A percentile compares a stretch with the other conserved stretches of the same genome.
These are phyloP conservation scores for Blastobotrys mokoenaii DNA, from an alignment of 805 yeast species.

Conservation along the genomic window DNA sequence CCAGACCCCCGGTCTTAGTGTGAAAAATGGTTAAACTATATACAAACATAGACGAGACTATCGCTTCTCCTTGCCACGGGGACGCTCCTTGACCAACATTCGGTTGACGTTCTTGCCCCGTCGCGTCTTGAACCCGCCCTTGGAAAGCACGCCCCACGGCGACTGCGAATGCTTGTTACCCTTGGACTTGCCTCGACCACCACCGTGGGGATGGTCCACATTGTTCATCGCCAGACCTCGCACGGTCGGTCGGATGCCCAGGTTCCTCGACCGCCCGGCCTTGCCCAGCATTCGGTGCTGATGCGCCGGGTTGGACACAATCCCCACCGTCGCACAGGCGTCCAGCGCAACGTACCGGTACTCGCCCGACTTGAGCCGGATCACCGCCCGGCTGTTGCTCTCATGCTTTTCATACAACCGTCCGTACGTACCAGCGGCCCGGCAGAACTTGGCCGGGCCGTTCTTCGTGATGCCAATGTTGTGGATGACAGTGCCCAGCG, in stretches of 20 bases:
- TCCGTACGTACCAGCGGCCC: slow-evolving; percentile 93
- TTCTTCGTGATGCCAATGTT: slow-evolving; percentile 69
- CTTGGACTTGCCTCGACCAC: slow-evolving; percentile 99
- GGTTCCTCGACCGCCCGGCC: slow-evolving; percentile 89
- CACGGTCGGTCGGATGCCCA: slow-evolving; percentile 89
- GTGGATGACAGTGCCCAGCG: slow-evolving; percentile 88
- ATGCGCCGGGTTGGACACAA: slow-evolving; percentile 88
- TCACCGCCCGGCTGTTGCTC: slow-evolving; percentile 60
- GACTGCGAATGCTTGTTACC: slow-evolving; percentile 89
- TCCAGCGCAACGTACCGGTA: slow-evolving; percentile 80
- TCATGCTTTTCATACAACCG: slow-evolving; percentile 74
- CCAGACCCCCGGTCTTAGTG: too few species aligned
- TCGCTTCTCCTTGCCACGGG: slow-evolving; percentile 51
- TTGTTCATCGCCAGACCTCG: slow-evolving; percentile 99
- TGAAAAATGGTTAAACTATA: not conserved
- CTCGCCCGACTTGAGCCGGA: slow-evolving; percentile 85
- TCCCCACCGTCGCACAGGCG: slow-evolving; percentile 90
- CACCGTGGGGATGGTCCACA: slow-evolving; percentile 97
- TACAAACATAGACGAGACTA: not conserved
- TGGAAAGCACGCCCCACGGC: slow-evolving; percentile 91
- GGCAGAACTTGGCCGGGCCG: slow-evolving; percentile 82
- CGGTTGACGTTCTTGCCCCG: slow-evolving; percentile 78
- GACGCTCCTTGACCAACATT: slow-evolving; percentile 85
- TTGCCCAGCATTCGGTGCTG: slow-evolving; percentile 86
- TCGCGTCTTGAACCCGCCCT: slow-evolving; percentile 91